These are phyloP conservation scores for Penicillium olsonii DNA, from an alignment of 2,329 filamentous ascomycete genomes.

Conservation along the genomic window DNA sequence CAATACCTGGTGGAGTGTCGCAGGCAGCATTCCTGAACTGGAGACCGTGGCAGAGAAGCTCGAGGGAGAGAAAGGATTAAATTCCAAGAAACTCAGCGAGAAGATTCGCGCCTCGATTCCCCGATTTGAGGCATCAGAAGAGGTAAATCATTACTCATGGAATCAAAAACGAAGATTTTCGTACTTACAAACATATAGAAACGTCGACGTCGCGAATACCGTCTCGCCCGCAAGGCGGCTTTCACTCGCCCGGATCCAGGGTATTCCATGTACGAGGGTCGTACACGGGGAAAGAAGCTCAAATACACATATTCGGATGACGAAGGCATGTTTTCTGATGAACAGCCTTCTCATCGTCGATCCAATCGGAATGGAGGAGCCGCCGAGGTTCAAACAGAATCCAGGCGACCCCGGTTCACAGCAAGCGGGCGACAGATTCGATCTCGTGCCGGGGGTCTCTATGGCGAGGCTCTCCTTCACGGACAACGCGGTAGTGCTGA, in stretches of 20 bases:
- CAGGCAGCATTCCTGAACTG: slow-evolving; percentile 85
- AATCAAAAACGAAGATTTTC: background rate
- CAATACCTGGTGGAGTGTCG: slow-evolving; percentile 90
- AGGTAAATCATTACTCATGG: slow-evolving; percentile 57
- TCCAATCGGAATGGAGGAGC: slow-evolving; percentile 67
- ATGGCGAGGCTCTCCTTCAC: slow-evolving; percentile 58
- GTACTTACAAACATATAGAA: slow-evolving; percentile 59
- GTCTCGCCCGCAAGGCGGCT: slow-evolving; percentile 78
- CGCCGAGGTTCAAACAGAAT: slow-evolving; percentile 71
- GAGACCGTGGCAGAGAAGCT: slow-evolving; percentile 74
- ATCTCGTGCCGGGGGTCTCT: slow-evolving; percentile 54
- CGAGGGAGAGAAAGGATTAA: slow-evolving; percentile 75
- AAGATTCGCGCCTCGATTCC: slow-evolving; percentile 79
- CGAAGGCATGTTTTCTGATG: slow-evolving; percentile 68
- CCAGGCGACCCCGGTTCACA: slow-evolving; percentile 66
- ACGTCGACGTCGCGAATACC: slow-evolving; percentile 88
- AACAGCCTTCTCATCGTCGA: slow-evolving; percentile 63
- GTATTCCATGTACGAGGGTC: slow-evolving; percentile 92
- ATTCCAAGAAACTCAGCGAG: slow-evolving; percentile 74
- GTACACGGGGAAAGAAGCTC: slow-evolving; percentile 91
- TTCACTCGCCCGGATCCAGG: slow-evolving; percentile 86
- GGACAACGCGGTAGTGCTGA: slow-evolving; percentile 51
- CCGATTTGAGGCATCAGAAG: slow-evolving; percentile 89
- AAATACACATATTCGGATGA: slow-evolving; percentile 96
- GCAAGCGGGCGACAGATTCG: slow-evolving; percentile 83